Evolutionary conservation across 768 basidiomycete species (phyloP).

Genomic region (Phanerochaete sordida): DNA sequence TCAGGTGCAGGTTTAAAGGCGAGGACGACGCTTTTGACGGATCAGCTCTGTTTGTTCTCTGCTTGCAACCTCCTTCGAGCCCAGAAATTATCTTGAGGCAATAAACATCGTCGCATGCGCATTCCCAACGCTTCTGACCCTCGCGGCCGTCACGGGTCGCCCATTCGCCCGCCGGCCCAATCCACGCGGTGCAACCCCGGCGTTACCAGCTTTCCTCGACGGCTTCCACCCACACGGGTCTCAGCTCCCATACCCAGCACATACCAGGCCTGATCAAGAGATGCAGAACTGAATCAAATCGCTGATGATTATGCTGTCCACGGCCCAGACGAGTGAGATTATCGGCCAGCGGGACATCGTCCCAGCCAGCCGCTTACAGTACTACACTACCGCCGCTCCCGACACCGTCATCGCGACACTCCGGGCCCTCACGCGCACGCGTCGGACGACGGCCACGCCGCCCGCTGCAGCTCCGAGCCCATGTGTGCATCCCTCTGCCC

Average conservation of each 20-base stretch:
- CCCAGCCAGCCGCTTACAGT: not conserved
- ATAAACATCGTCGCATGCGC: constrained; percentile 3
- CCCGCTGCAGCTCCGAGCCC: not conserved
- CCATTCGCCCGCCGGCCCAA: constrained; percentile 1
- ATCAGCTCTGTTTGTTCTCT: constrained; percentile 16
- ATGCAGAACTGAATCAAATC: not conserved
- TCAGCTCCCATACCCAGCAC: constrained; percentile 6
- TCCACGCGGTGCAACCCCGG: constrained; percentile 14
- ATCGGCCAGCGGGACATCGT: not conserved
- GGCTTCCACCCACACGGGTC: constrained; percentile 8
- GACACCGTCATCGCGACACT: not conserved
- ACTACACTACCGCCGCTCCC: not conserved
- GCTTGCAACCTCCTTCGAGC: constrained; percentile 10
- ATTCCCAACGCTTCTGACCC: constrained; percentile 8
- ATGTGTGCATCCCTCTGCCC: not conserved
- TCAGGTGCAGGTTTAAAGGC: constrained; percentile 1
- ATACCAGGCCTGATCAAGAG: not conserved
- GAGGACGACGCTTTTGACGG: constrained; percentile 11
- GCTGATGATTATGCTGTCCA: not conserved
- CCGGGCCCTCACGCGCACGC: not conserved
- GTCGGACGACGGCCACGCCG: not conserved
- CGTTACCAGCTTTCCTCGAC: not conserved
- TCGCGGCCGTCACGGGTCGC: constrained; percentile 11
- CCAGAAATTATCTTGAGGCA: constrained; percentile 2
- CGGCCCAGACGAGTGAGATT: not conserved